Conservation (phyloP, 768 basidiomycete species). For the Boletus speciosus region DNA sequence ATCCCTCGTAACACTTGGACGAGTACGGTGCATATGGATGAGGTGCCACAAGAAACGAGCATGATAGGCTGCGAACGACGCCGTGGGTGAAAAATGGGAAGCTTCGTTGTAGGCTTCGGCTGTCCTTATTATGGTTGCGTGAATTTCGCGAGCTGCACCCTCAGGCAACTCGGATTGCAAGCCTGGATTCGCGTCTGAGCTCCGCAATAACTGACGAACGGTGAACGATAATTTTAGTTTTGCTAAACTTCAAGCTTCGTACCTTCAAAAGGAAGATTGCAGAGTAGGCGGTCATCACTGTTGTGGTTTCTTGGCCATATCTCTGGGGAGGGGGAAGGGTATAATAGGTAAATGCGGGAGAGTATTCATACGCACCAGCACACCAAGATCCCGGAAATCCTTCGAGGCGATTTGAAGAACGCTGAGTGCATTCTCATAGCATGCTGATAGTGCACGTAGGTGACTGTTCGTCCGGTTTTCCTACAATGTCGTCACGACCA, state of each 20-base stretch:
- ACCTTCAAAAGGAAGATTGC: conserved; percentile 80
- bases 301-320: conserved; percentile 81
- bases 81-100: conserved; percentile 55
- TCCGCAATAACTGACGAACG: conserved; percentile 59
- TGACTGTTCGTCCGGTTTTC: conserved; percentile 58
- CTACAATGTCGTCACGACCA: conserved; percentile 30
- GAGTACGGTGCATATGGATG: conserved; percentile 56
- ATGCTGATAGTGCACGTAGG: conserved; percentile 63
- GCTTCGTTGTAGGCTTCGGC: conserved; percentile 79
- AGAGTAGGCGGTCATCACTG: conserved; percentile 83
- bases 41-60: conserved; percentile 75
- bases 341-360: conserved; percentile 16
- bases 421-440: conserved; percentile 71
- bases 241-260: conserved; percentile 9
- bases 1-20: conserved; percentile 39
- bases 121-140: conserved; percentile 60
- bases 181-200: conserved; percentile 52
- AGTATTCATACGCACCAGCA: conserved; percentile 57
- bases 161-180: conserved; percentile 59
- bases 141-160: conserved; percentile 60
- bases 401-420: conserved; percentile 68
- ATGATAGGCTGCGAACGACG: conserved; percentile 70
- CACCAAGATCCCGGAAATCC: conserved; percentile 69
- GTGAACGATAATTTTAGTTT: conserved; percentile 1
- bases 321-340: conserved; percentile 43